Base-by-base conservation (phyloP, 768 basidiomycete genomes). In the Antrodiella citrinella region DNA sequence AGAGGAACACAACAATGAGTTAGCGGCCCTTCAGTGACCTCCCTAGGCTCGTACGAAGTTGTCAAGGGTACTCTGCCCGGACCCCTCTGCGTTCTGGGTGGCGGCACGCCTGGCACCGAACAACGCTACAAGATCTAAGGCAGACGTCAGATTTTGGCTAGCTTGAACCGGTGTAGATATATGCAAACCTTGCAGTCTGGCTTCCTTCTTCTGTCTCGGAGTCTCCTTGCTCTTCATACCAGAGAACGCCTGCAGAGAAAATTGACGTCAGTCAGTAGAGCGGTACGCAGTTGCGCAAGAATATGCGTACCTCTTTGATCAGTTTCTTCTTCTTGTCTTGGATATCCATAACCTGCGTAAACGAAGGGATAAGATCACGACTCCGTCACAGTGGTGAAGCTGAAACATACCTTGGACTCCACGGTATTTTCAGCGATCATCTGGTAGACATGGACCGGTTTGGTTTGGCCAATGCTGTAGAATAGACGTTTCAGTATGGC, bases 351-450 rank as follows among this genome's bases (percentile, higher is more conserved):
- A 86, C 81, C 80, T 77, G 19, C 2, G 21, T n/a, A n/a, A n/a
- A n/a, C n/a, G n/a, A n/a, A n/a, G n/a, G n/a, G n/a, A n/a, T n/a
- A n/a, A n/a, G n/a, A n/a, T n/a, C n/a, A n/a, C n/a, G n/a, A n/a
- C n/a, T n/a, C n/a, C n/a, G n/a, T n/a, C n/a, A n/a, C n/a, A n/a
- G n/a, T n/a, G n/a, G 7, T 51, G 19, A 39, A 21, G 12, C 24
- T 42, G n/a, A 12, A n/a, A 52, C 55, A 5, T 57, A 82, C 91
- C 66, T 88, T 91, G 11, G 86, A 77, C 65, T 94, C 91, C 1
- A 93, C 83, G 0, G 91, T 94, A 57, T 91, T 76, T 57, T 92
- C 91, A 0, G 91, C 89, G 49, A 94, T 91, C 44, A 94, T 69
- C 58, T 93, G 91, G 60, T 91, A 93, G 18, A 93, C 90, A 55